Percentiles rank a stretch among this genome's conserved stretches.
These are phyloP conservation scores for Neopestalotiopsis sp. DNA, from an alignment of 2,329 filamentous ascomycete genomes.

Conservation along the genomic window DNA sequence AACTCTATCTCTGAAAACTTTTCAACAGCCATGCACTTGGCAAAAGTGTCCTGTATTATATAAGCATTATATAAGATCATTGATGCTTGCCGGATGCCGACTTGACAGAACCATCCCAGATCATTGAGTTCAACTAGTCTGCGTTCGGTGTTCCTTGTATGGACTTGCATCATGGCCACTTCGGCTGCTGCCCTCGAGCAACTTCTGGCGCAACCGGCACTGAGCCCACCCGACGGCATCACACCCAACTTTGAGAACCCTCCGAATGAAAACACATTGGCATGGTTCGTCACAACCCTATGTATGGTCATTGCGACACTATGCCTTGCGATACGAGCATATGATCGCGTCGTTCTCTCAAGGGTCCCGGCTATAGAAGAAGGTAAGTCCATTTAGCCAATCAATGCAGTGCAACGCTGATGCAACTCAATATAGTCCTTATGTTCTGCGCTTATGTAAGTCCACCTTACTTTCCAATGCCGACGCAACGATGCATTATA, in stretches of 20 bases:
- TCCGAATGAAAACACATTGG: slow-evolving; percentile 12
- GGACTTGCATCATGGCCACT: not conserved
- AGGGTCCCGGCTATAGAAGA: slow-evolving; percentile 3
- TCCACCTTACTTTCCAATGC: not conserved
- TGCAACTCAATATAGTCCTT: not conserved
- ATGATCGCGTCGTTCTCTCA: not conserved
- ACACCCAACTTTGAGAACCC: slow-evolving; percentile 18
- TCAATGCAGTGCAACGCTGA: not conserved
- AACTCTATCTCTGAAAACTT: no score
- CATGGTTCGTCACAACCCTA: slow-evolving; percentile 7
- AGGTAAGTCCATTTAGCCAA: not conserved
- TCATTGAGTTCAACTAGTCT: not conserved
- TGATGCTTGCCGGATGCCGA: no score
- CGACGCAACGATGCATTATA: no score
- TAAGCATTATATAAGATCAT: no score
- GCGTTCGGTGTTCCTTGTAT: not conserved
- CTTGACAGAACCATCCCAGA: not conserved
- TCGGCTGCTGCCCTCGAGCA: not conserved
- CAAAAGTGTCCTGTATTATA: no score
- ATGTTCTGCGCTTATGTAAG: slow-evolving; percentile 6
- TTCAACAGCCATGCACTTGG: no score
- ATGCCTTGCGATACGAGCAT: slow-evolving; percentile 1
- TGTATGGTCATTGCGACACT: slow-evolving; percentile 13
- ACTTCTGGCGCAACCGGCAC: slow-evolving; percentile 11
- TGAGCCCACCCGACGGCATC: slow-evolving; percentile 15